These are phyloP conservation scores for Globisporangium middletonii DNA, from an alignment of 352 stramenopile species.

Conservation along the genomic window DNA sequence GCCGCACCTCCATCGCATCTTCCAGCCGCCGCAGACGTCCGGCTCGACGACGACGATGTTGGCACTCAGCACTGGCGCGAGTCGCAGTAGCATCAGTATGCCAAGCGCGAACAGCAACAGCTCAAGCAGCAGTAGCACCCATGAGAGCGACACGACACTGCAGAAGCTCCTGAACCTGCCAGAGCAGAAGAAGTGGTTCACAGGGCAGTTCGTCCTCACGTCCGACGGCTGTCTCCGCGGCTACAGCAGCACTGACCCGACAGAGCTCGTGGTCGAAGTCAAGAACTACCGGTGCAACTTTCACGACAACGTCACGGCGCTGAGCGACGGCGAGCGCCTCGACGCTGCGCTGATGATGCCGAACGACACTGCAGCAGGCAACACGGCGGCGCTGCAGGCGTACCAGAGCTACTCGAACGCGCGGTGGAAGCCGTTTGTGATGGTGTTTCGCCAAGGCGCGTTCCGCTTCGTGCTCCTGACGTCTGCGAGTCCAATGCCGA, in stretches of 20 bases:
- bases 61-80: no score
- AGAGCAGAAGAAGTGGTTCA: constrained; percentile 45
- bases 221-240: constrained; percentile 43
- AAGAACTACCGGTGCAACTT: constrained; percentile 46
- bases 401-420: constrained; percentile 23
- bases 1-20: constrained; percentile 46
- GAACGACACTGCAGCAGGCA: not conserved
- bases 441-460: constrained; percentile 42
- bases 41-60: not conserved
- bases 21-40: constrained; percentile 23
- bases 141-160: constrained; percentile 18
- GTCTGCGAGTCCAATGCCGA: constrained; percentile 28
- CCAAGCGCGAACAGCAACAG: no score
- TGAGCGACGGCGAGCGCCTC: not conserved
- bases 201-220: constrained; percentile 34
- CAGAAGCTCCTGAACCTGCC: constrained; percentile 51
- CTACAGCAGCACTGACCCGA: constrained; percentile 10
- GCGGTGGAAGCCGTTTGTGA: constrained; percentile 41
- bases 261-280: constrained; percentile 40
- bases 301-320: constrained; percentile 22
- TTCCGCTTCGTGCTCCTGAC: constrained; percentile 55
- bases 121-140: not conserved
- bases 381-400: constrained; percentile 1
- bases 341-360: constrained; percentile 1
- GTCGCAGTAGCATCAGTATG: no score